Conservation (phyloP, 2,329 filamentous ascomycete genomes). For the Pestalotiopsis sp. region DNA sequence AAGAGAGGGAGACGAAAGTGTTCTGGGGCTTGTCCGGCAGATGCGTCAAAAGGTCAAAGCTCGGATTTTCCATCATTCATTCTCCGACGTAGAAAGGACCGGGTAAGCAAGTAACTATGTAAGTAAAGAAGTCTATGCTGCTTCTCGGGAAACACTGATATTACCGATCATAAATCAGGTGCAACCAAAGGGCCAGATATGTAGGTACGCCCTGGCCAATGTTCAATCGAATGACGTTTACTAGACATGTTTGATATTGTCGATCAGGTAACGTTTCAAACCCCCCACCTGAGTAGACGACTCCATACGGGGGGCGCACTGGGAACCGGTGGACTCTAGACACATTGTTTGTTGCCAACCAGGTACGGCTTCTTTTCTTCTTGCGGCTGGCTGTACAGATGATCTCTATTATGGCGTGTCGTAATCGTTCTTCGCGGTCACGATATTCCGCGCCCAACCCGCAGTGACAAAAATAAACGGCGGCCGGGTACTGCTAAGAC, state of each 20-base stretch:
- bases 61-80: no score
- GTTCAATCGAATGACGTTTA: neutral
- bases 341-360: neutral
- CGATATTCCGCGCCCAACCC: neutral
- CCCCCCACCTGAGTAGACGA: neutral
- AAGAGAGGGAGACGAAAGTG: conserved; percentile 3
- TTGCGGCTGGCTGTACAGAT: neutral
- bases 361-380: neutral
- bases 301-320: neutral
- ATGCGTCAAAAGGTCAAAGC: neutral
- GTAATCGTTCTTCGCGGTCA: neutral
- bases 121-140: neutral
- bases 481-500: neutral
- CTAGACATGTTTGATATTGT: neutral
- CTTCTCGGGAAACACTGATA: neutral
- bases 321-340: neutral
- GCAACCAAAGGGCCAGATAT: neutral
- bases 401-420: neutral
- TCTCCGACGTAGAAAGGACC: no score
- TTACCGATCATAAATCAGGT: neutral
- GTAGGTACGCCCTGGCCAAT: neutral
- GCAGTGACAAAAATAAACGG: neutral
- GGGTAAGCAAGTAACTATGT: no score
- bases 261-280: conserved; percentile 9
- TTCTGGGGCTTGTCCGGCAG: neutral